Percentiles rank a stretch among this genome's conserved stretches.
phyloP scores from a whole-genome alignment of 805 yeast genomes.

The Pichia scutulata region DNA sequence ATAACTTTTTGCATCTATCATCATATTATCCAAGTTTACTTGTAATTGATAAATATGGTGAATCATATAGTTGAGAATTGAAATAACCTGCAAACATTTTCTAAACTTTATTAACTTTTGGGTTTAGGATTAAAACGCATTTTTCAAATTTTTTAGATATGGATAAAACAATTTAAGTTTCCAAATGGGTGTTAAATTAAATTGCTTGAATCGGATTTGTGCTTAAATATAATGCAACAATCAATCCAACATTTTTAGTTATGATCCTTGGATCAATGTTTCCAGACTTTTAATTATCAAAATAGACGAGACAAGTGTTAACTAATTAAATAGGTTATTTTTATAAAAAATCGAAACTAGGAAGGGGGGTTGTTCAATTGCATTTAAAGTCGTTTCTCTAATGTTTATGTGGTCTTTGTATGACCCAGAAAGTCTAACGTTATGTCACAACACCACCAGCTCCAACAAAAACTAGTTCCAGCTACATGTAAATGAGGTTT shows the following conservation, averaged over 20 bases:
- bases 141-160: slow-evolving; percentile 46
- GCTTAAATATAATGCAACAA: slow-evolving; percentile 46
- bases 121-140: slow-evolving; percentile 36
- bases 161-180: slow-evolving; percentile 57
- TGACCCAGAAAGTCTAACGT: too few species aligned
- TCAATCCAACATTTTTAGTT: slow-evolving; percentile 67
- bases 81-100: slow-evolving; percentile 81
- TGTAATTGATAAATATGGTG: slow-evolving; percentile 73
- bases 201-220: slow-evolving; percentile 42
- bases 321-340: slow-evolving; percentile 35
- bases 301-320: slow-evolving; percentile 49
- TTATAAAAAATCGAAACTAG: slow-evolving; percentile 61
- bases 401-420: too few species aligned
- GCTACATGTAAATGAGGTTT: too few species aligned
- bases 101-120: slow-evolving; percentile 30
- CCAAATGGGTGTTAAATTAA: slow-evolving; percentile 95
- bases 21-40: slow-evolving; percentile 52
- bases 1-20: slow-evolving; percentile 47
- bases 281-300: slow-evolving; percentile 49
- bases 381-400: too few species aligned
- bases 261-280: slow-evolving; percentile 44
- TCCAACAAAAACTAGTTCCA: too few species aligned
- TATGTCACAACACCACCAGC: too few species aligned
- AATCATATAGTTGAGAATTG: slow-evolving; percentile 78
- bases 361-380: too few species aligned